A percentile compares a stretch with the other conserved stretches of the same genome.
phyloP scores from a whole-genome alignment of 768 basidiomycete species.

The Leccinum pellstonianum region DNA sequence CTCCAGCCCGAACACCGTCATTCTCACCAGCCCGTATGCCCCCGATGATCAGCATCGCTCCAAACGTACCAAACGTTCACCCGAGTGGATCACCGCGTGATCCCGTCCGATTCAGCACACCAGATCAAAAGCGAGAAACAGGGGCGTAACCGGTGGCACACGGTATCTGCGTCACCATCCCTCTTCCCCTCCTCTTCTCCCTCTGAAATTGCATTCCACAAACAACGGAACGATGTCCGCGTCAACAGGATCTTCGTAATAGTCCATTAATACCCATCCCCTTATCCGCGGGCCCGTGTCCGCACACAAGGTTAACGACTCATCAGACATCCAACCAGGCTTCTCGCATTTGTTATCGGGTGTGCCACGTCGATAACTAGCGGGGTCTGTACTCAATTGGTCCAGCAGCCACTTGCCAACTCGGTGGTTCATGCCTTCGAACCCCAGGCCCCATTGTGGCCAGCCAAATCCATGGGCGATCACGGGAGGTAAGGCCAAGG shows the following conservation, averaged over 20 bases:
- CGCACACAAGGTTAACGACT: neutral
- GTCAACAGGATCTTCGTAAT: conserved; percentile 55
- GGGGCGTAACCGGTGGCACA: neutral
- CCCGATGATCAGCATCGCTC: neutral
- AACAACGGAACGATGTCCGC: conserved; percentile 59
- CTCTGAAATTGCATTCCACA: conserved; percentile 76
- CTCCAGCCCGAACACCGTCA: neutral
- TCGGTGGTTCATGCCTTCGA: conserved; percentile 85
- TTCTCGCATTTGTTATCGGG: neutral
- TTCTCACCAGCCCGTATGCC: neutral
- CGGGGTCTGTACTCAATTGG: conserved; percentile 33
- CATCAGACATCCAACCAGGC: neutral
- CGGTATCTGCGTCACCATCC: conserved; percentile 32
- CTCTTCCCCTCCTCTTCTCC: conserved; percentile 42
- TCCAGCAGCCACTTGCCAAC: conserved; percentile 70
- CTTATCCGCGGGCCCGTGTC: conserved; percentile 45
- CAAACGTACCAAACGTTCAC: neutral
- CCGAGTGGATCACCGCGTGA: neutral
- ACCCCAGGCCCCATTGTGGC: conserved; percentile 70
- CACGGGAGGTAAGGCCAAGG: conserved; percentile 72
- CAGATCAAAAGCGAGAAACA: neutral
- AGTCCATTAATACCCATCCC: conserved; percentile 80
- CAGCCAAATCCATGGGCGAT: conserved; percentile 85
- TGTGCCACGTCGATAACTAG: neutral
- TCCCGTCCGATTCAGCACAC: conserved; percentile 1